Evolutionary conservation across 768 basidiomycete species (phyloP), one percentile per base, ranked within the genome.

Genomic region (Megacollybia marginata): DNA sequence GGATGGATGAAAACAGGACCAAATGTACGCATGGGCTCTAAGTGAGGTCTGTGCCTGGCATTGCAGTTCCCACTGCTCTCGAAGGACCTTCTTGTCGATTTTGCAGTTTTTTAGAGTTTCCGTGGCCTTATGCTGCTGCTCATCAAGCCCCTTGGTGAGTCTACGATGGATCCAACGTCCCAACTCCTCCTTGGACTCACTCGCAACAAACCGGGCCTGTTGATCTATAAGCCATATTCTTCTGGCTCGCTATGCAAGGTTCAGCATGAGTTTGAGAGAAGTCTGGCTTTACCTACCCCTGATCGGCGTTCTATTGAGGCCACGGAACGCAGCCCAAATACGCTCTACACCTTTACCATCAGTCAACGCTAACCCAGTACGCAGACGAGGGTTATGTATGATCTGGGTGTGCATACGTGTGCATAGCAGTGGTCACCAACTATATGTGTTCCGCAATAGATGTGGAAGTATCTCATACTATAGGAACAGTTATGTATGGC

Each of bases 401-500:
- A 70, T 48, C 47, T 69, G 67, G 59, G 47, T 71, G 70, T 12
- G 62, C 65, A 47, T 68, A 70, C 0, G 67, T 67, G 16, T 36
- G 35, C 35, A 36, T 36, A 16, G 35, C 35, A 10, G 35, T 10
- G 10, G 35, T 36, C 35, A 52, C 55, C 51, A n/a, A 57, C 56
- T 46, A 60, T 44, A 0, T 56, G 57, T 10, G 61, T 57, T 28
- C 55, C 47, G 42, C 55, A 58, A 6, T 48, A 44, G 19, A 49
- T 10, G 10, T 36, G 35, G 35, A 10, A 36, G 16, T 36, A 36
- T 10, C 10, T 36, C 35, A 36, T 36, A 36, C 35, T 36, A 36
- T 36, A 36, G 10, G 35, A 36, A 36, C n/a, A n/a, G n/a, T n/a
- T n/a, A n/a, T n/a, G n/a, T n/a, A n/a, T n/a, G n/a, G n/a, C n/a